phyloP scores from a whole-genome alignment of 768 basidiomycete genomes.

The Trametes meyenii region DNA sequence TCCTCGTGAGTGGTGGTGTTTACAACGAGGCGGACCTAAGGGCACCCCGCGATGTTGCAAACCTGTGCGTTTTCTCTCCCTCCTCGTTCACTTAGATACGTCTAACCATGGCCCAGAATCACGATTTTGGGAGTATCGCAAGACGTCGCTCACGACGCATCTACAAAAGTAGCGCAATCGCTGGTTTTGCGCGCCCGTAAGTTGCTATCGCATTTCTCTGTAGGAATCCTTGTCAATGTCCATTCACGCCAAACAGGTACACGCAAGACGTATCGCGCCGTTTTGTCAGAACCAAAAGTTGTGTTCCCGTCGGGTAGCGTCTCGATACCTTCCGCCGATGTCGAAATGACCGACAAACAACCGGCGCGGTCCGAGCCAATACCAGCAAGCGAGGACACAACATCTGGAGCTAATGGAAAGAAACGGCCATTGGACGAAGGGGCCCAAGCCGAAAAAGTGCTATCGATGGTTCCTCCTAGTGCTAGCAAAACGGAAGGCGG shows the following conservation, averaged over 20 bases:
- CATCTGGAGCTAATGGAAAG: slow-evolving; percentile 1
- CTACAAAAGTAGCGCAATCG: slow-evolving; percentile 63
- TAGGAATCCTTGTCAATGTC: not conserved
- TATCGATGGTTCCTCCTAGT: not conserved
- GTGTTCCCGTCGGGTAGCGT: slow-evolving; percentile 47
- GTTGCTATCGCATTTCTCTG: slow-evolving; percentile 33
- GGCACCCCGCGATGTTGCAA: slow-evolving; percentile 72
- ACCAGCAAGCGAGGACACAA: not conserved
- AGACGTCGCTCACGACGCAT: slow-evolving; percentile 65
- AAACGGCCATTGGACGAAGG: slow-evolving; percentile 17
- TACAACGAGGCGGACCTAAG: slow-evolving; percentile 63
- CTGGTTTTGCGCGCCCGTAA: slow-evolving; percentile 73
- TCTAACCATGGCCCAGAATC: slow-evolving; percentile 45
- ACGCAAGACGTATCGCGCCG: slow-evolving; percentile 77
- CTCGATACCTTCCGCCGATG: not conserved
- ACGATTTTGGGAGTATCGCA: slow-evolving; percentile 69
- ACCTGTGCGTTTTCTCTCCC: slow-evolving; percentile 56
- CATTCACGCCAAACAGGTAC: slow-evolving; percentile 56
- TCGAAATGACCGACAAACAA: not conserved
- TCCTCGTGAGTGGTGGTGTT: slow-evolving; percentile 73
- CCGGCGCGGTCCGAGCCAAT: not conserved
- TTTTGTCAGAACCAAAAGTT: slow-evolving; percentile 73
- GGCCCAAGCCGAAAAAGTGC: not conserved
- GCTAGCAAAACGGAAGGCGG: not conserved
- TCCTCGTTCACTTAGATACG: too few species aligned